Base-by-base conservation (phyloP, 2,329 filamentous ascomycete genomes). In the Paraphaeosphaeria sporulosa region DNA sequence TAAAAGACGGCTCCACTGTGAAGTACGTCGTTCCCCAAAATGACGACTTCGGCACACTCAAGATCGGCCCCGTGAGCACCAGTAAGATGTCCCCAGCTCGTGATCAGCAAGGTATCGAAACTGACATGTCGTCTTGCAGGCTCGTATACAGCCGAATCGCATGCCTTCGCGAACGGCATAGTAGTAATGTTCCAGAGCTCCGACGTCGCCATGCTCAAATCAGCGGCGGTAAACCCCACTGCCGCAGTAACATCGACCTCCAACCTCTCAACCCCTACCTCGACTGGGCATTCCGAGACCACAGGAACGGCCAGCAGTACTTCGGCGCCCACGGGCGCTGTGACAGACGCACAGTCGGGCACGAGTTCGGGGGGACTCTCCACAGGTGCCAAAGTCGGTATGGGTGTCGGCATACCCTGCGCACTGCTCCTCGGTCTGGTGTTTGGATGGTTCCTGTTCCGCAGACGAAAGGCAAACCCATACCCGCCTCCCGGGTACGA, bases 121-220 rank as follows among this genome's bases (percentile, higher is more conserved):
- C 47, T 36, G 27, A 50, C 47, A 7, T 13, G 13, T 12, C 2
- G 12, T n/a, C 4, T 15, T 10, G 5, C 19, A 51, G 48, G 32
- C 25, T 32, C 32, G 30, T 54, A 54, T 25, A 7, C 38, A 21
- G 25, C 10, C 23, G 17, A 38, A 5, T 54, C 51, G 12, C 38
- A 44, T 10, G 51, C 51, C 7, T 54, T 43, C 25, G 51, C 51
- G 23, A 54, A 54, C 25, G 51, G 38, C 19, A 23, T 54, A 13
- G 27, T 44, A 19, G 36, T 34, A 19, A 54, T 54, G 51, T 54
- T 38, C 36, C 36, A 53, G 19, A 42, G 34, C 38, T 30, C 36
- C 21, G 50, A 53, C 25, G 36, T 43, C 5, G 25, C 50, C 9
- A 12, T 53, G n/a, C 50, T 53, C 23, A 8, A 19, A 27, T 17